These are phyloP conservation scores for Pezicula carpinea DNA, from an alignment of 2,329 filamentous ascomycete genomes.

Conservation along the genomic window DNA sequence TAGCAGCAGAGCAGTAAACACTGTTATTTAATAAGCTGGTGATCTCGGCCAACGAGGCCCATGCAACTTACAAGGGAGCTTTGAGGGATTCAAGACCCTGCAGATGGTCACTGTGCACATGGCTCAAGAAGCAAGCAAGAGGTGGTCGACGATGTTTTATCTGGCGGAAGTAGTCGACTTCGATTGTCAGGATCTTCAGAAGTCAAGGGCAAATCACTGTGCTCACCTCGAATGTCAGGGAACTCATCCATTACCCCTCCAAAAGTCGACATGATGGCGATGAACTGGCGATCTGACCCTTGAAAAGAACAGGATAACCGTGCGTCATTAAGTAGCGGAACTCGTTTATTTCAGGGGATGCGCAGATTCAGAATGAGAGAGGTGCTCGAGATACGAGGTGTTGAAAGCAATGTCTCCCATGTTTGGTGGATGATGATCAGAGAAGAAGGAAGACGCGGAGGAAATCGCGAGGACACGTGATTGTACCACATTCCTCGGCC, in stretches of 20 bases:
- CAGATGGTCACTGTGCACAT: conserved; percentile 89
- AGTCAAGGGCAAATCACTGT: conserved; percentile 5
- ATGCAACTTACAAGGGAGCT: conserved; percentile 59
- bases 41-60: neutral
- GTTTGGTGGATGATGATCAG: too few relatives aligned
- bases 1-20: conserved; percentile 85
- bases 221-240: conserved; percentile 65
- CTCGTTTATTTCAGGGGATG: neutral
- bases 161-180: conserved; percentile 77
- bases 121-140: conserved; percentile 82
- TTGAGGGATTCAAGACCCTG: conserved; percentile 71
- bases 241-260: conserved; percentile 71
- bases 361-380: too few relatives aligned
- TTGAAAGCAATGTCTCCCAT: too few relatives aligned
- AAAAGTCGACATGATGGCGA: conserved; percentile 67
- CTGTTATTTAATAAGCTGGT: conserved; percentile 28
- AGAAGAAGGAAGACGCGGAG: too few relatives aligned
- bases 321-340: too few relatives aligned
- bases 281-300: neutral
- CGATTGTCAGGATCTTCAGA: conserved; percentile 1
- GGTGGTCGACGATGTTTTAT: conserved; percentile 52
- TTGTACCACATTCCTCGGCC: too few relatives aligned
- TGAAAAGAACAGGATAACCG: too few relatives aligned
- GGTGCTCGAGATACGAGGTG: too few relatives aligned
- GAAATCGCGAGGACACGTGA: too few relatives aligned